Evolutionary conservation across 2,329 filamentous ascomycete species (phyloP), one percentile per base, ranked within the genome.

Genomic region (Fusarium drepaniforme): DNA sequence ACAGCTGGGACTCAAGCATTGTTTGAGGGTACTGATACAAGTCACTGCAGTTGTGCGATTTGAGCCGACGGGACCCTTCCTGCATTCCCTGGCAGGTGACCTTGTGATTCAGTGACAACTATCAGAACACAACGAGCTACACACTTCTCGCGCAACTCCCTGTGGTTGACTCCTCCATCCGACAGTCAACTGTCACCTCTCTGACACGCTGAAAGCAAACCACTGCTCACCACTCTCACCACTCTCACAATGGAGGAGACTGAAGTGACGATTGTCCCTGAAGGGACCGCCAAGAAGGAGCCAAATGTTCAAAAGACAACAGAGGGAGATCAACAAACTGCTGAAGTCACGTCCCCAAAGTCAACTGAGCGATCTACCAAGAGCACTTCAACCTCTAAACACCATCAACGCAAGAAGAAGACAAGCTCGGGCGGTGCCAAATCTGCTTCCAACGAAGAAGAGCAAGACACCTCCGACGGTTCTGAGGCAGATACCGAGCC

Each of bases 211-310:
- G 18, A 21, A 16, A n/a, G 25, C 21, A 40, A 23, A 18, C 15
- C 18, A 23, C 35, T 33, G 8, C 42, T 18, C 30, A 9, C 40
- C 16, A 13, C 13, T 23, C 37, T 18, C 42, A 9, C 40, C 13
- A 13, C 13, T 23, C 15, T 28, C 42, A 69, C 28, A 15, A 80
- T 80, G 78, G 78, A 73, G 38, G 64, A 70, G 5, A 68, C 69
- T 15, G 71, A 75, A 56, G 58, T 63, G 38, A 64, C 75, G 7
- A 63, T 67, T 16, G 59, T 71, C 51, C 68, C 75, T 38, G 68
- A 71, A 30, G 76, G 78, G 28, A 62, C 75, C 46, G 33, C 49
- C 42, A 70, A 67, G 51, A 74, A 75, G 25, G 72, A 74, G 57
- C 63, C 68, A 35, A 70, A 63, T 53, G 25, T 59, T 33, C 64